phyloP scores from a whole-genome alignment of 2,329 filamentous ascomycete genomes.

The Xylariaceae sp. region DNA sequence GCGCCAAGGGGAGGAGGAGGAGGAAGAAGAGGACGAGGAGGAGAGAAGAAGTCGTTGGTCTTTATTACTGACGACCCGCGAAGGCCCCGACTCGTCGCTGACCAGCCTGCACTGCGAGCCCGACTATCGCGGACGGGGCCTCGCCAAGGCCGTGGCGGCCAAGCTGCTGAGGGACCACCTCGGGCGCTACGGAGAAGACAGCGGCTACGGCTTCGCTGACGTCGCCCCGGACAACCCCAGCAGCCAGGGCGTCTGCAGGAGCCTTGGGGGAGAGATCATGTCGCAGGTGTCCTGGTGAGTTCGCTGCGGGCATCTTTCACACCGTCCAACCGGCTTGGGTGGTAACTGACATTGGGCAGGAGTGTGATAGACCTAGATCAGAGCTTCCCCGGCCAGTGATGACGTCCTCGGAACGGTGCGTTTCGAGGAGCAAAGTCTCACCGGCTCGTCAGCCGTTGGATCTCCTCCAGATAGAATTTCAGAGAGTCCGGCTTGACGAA shows the following conservation, averaged over 20 bases:
- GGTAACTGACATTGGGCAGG: constrained; percentile 15
- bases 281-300: constrained; percentile 56
- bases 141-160: constrained; percentile 54
- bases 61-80: too few relatives aligned
- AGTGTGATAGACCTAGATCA: constrained; percentile 18
- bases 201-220: constrained; percentile 50
- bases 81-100: constrained; percentile 55
- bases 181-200: constrained; percentile 34
- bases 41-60: too few relatives aligned
- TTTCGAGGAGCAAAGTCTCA: constrained; percentile 12
- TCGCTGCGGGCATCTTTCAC: neutral
- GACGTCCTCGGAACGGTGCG: too few relatives aligned
- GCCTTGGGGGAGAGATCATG: constrained; percentile 46
- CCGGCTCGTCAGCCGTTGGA: constrained; percentile 61
- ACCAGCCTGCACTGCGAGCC: constrained; percentile 55
- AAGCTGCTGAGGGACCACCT: constrained; percentile 49
- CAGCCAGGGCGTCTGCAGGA: constrained; percentile 55
- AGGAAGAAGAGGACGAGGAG: too few relatives aligned
- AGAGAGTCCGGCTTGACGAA: constrained; percentile 90
- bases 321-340: neutral
- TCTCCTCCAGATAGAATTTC: constrained; percentile 88
- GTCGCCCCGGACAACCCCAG: constrained; percentile 53
- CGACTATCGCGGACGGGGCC: constrained; percentile 50
- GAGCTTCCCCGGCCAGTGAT: constrained; percentile 17
- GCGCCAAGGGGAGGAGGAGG: too few relatives aligned